Percentiles rank a stretch among this genome's conserved stretches.
Evolutionary conservation across 2,329 filamentous ascomycete genomes (phyloP).

Genomic region (Lecanosticta acicola): DNA sequence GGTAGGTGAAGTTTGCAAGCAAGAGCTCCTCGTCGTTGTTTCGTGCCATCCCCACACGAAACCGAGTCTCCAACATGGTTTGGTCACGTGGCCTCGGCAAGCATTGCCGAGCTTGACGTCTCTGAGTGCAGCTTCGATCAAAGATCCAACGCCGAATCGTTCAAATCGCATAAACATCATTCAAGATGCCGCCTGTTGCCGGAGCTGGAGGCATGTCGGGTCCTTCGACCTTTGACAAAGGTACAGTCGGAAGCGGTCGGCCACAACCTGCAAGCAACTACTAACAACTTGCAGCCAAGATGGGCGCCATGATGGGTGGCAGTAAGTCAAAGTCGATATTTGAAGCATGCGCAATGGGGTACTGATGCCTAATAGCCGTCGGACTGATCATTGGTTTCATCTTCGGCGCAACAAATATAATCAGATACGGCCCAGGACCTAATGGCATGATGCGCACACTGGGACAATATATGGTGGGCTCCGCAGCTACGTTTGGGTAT

Average conservation of each 20-base stretch:
- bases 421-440: slow-evolving; percentile 86
- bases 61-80: no score
- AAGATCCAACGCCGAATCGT: background rate
- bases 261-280: background rate
- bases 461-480: slow-evolving; percentile 94
- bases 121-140: slow-evolving; percentile 1
- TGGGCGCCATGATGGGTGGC: slow-evolving; percentile 97
- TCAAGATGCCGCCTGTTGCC: slow-evolving; percentile 31
- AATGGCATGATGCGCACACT: slow-evolving; percentile 92
- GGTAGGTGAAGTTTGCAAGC: no score
- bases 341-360: background rate
- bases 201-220: slow-evolving; percentile 38
- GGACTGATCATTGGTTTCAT: slow-evolving; percentile 97
- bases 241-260: slow-evolving; percentile 41
- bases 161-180: background rate
- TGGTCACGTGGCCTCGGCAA: no score
- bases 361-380: slow-evolving; percentile 58
- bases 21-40: no score
- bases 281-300: slow-evolving; percentile 63
- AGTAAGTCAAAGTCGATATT: slow-evolving; percentile 55
- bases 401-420: slow-evolving; percentile 86
- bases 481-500: slow-evolving; percentile 92
- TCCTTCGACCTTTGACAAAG: slow-evolving; percentile 66
- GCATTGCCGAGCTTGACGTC: background rate
- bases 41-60: no score